phyloP scores from a whole-genome alignment of 2,329 filamentous ascomycete species.

The Aspergillus piperis region DNA sequence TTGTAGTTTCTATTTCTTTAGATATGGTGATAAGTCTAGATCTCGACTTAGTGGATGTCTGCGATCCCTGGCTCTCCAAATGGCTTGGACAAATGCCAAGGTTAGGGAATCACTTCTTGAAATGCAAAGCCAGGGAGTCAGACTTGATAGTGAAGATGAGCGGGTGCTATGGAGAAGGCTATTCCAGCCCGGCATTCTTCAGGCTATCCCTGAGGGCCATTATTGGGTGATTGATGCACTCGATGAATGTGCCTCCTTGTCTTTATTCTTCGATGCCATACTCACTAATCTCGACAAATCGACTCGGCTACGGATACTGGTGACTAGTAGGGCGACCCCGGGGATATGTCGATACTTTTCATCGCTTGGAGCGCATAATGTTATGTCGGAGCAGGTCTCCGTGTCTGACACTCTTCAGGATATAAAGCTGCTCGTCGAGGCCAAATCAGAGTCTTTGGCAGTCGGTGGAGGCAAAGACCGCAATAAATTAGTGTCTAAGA shows the following conservation, averaged over 20 bases:
- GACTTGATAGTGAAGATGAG: neutral
- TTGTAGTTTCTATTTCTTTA: conserved; percentile 42
- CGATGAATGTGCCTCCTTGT: neutral
- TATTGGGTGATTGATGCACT: neutral
- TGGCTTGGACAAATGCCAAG: conserved; percentile 22
- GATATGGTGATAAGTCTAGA: conserved; percentile 30
- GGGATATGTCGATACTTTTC: neutral
- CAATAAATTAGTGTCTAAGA: neutral
- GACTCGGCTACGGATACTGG: neutral
- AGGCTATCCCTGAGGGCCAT: neutral
- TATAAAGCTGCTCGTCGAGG: neutral
- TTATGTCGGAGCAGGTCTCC: too few species aligned
- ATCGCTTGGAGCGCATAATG: neutral
- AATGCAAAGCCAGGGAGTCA: neutral
- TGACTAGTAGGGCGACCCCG: neutral
- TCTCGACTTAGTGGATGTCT: conserved; percentile 28
- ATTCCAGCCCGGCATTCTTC: neutral
- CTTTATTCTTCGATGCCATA: neutral
- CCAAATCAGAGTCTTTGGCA: neutral
- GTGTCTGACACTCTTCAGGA: neutral
- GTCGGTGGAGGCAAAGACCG: neutral
- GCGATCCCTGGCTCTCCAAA: conserved; percentile 38
- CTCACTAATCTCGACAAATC: neutral
- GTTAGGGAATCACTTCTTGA: neutral
- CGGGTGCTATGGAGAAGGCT: neutral